Conservation (phyloP, 257 asterid genomes). For the Scutellaria baicalensis region DNA sequence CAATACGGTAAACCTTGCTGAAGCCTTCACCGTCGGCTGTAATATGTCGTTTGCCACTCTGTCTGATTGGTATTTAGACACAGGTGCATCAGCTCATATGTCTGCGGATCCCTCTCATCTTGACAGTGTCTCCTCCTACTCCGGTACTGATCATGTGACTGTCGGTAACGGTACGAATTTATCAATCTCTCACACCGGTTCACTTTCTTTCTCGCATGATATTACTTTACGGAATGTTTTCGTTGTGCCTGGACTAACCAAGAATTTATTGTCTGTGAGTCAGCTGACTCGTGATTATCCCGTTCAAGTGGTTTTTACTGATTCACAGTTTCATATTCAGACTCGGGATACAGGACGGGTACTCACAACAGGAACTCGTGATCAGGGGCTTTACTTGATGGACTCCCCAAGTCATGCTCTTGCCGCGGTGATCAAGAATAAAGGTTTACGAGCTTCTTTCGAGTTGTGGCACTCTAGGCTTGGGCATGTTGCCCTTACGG, state of each 20-base stretch:
- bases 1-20: not conserved
- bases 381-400: not conserved
- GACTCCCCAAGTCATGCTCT: not conserved
- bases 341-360: not conserved
- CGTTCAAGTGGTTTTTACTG: not conserved
- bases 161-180: conserved; percentile 4
- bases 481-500: too few relatives aligned
- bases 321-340: not conserved
- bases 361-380: not conserved
- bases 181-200: not conserved
- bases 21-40: not conserved
- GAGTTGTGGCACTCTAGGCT: too few relatives aligned
- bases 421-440: not conserved
- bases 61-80: too few relatives aligned
- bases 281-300: too few relatives aligned
- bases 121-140: not conserved
- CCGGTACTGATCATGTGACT: not conserved
- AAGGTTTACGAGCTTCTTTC: not conserved
- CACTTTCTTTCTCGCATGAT: not conserved
- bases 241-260: not conserved
- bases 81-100: not conserved
- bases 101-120: not conserved
- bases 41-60: not conserved
- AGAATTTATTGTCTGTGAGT: conserved; percentile 3
- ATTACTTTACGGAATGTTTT: not conserved